A percentile compares a stretch with the other conserved stretches of the same genome.
phyloP scores from a whole-genome alignment of 1,139 yeast genomes.

The Pneumocystis oryctolagi region DNA sequence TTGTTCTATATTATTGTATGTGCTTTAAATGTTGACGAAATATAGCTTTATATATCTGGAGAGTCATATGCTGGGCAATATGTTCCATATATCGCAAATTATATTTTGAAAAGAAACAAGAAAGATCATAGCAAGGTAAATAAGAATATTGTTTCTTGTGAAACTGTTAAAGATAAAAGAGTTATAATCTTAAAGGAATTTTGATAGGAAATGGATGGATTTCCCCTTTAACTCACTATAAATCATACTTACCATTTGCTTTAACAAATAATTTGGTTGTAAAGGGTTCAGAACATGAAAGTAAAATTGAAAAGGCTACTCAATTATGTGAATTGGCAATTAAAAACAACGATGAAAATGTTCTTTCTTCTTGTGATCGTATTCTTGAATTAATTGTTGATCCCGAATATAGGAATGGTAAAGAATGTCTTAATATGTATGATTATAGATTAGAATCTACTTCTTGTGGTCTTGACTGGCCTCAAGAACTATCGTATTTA shows the following conservation, averaged over 20 bases:
- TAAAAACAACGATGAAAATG: constrained; percentile 21
- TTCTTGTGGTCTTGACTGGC: constrained; percentile 92
- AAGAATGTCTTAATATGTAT: constrained; percentile 63
- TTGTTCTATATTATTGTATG: background rate
- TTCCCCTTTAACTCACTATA: constrained; percentile 73
- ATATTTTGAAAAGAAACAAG: constrained; percentile 38
- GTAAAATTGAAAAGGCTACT: constrained; percentile 22
- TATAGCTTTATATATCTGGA: constrained; percentile 57
- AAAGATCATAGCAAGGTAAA: constrained; percentile 15
- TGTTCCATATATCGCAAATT: constrained; percentile 71
- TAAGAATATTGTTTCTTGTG: background rate
- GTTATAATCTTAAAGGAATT: constrained; percentile 45
- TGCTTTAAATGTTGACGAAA: background rate
- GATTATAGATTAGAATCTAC: constrained; percentile 69
- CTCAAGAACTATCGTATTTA: constrained; percentile 49
- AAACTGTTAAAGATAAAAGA: constrained; percentile 1
- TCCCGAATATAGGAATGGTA: background rate
- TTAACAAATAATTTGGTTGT: constrained; percentile 43
- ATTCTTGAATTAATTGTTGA: constrained; percentile 17
- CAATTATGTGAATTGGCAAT: constrained; percentile 22
- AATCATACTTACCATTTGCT: constrained; percentile 66
- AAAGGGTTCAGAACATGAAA: constrained; percentile 19
- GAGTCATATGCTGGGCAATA: constrained; percentile 97
- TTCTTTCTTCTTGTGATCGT: constrained; percentile 21
- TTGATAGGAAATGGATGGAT: constrained; percentile 93